Percentiles rank a stretch among this genome's conserved stretches.
Conservation (phyloP, 139 green algal genomes). For the Eudorina sp. region DNA sequence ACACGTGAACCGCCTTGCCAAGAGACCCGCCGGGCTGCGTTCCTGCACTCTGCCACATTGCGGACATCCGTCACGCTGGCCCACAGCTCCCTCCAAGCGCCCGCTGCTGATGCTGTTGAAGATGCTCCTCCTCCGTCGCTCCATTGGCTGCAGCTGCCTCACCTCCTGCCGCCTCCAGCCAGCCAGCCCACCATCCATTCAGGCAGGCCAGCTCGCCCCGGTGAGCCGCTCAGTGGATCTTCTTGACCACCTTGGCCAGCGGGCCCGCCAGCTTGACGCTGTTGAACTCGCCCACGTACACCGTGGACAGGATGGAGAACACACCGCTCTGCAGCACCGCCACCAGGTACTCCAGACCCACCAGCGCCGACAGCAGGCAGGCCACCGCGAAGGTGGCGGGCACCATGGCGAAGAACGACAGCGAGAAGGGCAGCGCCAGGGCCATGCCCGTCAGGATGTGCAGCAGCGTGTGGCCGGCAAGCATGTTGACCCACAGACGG, state of each 20-base stretch:
- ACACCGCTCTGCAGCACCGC: slow-evolving; percentile 66
- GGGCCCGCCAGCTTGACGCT: slow-evolving; percentile 54
- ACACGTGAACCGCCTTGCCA: too few species aligned
- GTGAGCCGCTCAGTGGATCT: not conserved
- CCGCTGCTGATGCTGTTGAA: too few species aligned
- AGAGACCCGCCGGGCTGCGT: too few species aligned
- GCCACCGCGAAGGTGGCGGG: slow-evolving; percentile 63
- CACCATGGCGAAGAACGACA: slow-evolving; percentile 64
- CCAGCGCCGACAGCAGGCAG: slow-evolving; percentile 67
- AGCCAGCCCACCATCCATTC: too few species aligned
- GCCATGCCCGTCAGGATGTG: slow-evolving; percentile 71
- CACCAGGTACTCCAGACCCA: slow-evolving; percentile 70
- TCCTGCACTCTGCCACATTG: too few species aligned
- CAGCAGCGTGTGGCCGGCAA: slow-evolving; percentile 68
- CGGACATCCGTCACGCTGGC: too few species aligned
- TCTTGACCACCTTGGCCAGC: slow-evolving; percentile 60
- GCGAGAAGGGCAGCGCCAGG: slow-evolving; percentile 66
- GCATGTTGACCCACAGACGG: slow-evolving; percentile 71
- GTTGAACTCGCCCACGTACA: slow-evolving; percentile 71
- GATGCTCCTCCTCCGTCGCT: too few species aligned
- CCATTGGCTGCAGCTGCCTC: too few species aligned
- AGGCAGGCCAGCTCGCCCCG: not conserved
- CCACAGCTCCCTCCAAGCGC: too few species aligned
- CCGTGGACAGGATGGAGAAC: slow-evolving; percentile 65
- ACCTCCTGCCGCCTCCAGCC: too few species aligned